Conservation (phyloP, 805 yeast genomes). For the Pichia exigua region DNA sequence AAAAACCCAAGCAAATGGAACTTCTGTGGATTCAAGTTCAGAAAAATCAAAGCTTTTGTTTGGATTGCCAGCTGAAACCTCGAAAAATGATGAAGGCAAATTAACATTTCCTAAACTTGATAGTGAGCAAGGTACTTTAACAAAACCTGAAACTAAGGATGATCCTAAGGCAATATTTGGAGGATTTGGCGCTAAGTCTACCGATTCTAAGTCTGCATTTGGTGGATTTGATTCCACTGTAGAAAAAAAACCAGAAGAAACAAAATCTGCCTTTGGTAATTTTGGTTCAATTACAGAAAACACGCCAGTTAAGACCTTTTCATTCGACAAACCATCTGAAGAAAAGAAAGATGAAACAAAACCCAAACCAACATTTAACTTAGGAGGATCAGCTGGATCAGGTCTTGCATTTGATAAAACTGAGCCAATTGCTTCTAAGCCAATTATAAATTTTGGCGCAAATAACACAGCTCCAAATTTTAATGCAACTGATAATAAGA, state of each 20-base stretch:
- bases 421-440: neutral
- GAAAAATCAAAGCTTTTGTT: neutral
- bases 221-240: neutral
- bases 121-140: neutral
- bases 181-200: neutral
- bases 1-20: neutral
- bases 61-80: neutral
- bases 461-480: neutral
- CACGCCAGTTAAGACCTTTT: neutral
- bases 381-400: slow-evolving; percentile 1
- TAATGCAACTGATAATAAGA: neutral
- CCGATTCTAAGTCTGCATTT: neutral
- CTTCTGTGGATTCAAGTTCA: neutral
- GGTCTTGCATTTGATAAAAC: neutral
- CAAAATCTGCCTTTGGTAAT: neutral
- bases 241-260: neutral
- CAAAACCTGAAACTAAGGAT: neutral
- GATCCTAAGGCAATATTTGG: neutral
- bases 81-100: neutral
- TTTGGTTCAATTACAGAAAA: neutral
- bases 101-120: neutral
- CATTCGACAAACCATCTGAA: neutral
- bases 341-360: slow-evolving; percentile 4
- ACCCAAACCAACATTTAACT: slow-evolving; percentile 8
- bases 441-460: neutral